These are phyloP conservation scores for Ceratocystis papillata DNA, from an alignment of 2,329 filamentous ascomycete species.

Conservation along the genomic window DNA sequence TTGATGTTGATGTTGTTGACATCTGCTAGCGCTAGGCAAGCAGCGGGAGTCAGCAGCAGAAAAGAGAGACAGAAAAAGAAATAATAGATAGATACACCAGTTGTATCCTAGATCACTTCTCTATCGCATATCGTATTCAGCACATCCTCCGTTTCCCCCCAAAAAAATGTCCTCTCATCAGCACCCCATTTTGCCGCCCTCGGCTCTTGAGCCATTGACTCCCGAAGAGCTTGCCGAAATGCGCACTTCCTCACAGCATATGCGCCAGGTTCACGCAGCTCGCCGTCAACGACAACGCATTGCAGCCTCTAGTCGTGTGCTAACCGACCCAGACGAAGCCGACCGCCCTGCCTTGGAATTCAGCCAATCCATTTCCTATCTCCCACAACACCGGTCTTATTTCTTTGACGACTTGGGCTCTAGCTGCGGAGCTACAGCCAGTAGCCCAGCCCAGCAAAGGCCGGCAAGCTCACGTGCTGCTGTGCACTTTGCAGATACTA, in stretches of 20 bases:
- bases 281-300: not conserved
- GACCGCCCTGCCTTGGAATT: not conserved
- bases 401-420: not conserved
- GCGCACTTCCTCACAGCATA: not conserved
- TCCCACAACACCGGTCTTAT: not conserved
- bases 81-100: not conserved
- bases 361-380: slow-evolving; percentile 1
- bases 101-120: no score
- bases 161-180: not conserved
- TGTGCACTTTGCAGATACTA: not conserved
- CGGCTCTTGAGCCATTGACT: not conserved
- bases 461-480: not conserved
- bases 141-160: no score
- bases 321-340: not conserved
- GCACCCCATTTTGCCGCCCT: not conserved
- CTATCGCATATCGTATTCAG: no score
- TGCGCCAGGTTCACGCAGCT: not conserved
- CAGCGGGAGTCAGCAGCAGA: not conserved
- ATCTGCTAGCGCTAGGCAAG: not conserved
- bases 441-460: not conserved
- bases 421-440: not conserved
- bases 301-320: not conserved
- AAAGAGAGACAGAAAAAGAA: not conserved
- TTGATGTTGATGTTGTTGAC: not conserved
- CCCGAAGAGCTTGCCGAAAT: not conserved